Percentiles rank a stretch among this genome's conserved stretches.
Conservation (phyloP, 805 yeast species). For the Aciculoconidium aculeatum region DNA sequence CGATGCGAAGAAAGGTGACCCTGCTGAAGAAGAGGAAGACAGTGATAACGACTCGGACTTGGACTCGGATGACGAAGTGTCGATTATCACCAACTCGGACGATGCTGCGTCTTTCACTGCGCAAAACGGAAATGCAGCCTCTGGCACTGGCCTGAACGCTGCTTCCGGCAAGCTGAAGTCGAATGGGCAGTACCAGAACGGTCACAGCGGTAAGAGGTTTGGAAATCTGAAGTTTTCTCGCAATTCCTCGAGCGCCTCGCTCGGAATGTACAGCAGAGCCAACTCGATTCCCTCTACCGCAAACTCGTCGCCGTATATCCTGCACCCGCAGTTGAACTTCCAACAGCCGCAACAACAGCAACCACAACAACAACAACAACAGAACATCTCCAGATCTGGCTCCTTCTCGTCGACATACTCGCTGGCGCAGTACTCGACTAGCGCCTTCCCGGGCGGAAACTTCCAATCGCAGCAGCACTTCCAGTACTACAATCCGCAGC, state of each 20-base stretch:
- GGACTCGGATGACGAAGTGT: slow-evolving; percentile 7
- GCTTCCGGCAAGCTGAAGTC: too few species aligned
- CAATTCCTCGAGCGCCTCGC: slow-evolving; percentile 67
- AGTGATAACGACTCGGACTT: slow-evolving; percentile 3
- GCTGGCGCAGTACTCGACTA: slow-evolving; percentile 4
- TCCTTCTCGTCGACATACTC: slow-evolving; percentile 2
- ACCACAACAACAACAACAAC: slow-evolving; percentile 1
- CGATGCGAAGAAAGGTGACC: slow-evolving; percentile 2
- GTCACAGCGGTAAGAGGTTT: too few species aligned
- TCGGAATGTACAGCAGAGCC: slow-evolving; percentile 1
- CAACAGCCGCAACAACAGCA: neutral
- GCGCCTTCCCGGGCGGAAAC: slow-evolving; percentile 8
- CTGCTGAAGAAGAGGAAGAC: slow-evolving; percentile 1
- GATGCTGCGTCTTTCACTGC: slow-evolving; percentile 6
- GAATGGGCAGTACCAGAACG: too few species aligned
- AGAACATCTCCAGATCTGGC: neutral
- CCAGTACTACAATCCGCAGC: slow-evolving; percentile 6
- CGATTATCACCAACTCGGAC: slow-evolving; percentile 8
- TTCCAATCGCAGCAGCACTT: slow-evolving; percentile 9
- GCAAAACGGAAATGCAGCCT: slow-evolving; percentile 7
- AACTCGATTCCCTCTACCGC: slow-evolving; percentile 1
- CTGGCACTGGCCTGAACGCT: too few species aligned
- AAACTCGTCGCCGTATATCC: slow-evolving; percentile 4
- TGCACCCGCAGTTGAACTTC: too few species aligned
- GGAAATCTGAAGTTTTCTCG: slow-evolving; percentile 91